Evolutionary conservation across 78 protist genomes (phyloP).

Genomic region (Cyanophora paradoxa): DNA sequence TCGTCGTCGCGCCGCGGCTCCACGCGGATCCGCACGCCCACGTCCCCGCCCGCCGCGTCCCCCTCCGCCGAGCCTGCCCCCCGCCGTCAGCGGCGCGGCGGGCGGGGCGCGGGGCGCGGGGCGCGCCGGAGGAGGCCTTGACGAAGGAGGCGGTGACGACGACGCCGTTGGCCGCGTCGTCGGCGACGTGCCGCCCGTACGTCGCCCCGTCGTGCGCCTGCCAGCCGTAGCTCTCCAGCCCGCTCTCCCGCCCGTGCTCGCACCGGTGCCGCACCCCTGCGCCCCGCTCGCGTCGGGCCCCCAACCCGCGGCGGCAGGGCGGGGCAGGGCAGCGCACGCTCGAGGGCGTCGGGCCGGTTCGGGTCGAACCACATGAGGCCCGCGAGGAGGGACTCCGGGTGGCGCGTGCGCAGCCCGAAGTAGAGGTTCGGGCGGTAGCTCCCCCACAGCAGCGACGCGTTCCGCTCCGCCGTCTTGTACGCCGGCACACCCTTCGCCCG

Average conservation of each 20-base stretch:
- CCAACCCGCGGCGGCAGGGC: too few species aligned
- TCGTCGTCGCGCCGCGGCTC: too few species aligned
- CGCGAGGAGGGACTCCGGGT: conserved; percentile 8
- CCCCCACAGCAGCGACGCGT: conserved; percentile 29
- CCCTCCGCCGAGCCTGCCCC: too few species aligned
- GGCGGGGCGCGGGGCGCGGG: too few species aligned
- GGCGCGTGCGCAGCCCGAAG: conserved; percentile 19
- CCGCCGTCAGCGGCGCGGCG: too few species aligned
- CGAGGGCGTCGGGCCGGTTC: not conserved
- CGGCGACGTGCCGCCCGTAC: not conserved
- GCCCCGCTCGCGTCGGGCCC: not conserved
- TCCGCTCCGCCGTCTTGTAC: not conserved
- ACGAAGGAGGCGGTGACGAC: not conserved
- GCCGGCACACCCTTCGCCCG: too few species aligned
- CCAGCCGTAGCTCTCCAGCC: conserved; percentile 2
- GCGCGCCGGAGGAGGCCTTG: too few species aligned
- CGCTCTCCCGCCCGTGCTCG: conserved; percentile 1
- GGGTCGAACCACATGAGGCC: conserved; percentile 27
- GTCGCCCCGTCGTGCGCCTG: conserved; percentile 15
- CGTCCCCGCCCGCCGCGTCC: too few species aligned
- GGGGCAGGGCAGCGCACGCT: too few species aligned
- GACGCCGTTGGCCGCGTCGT: not conserved
- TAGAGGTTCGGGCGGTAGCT: conserved; percentile 36
- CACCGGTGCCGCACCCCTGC: not conserved
- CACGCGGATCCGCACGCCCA: too few species aligned